Evolutionary conservation across 2,329 filamentous ascomycete genomes (phyloP), one percentile per base, ranked within the genome.

Genomic region (Pseudogymnoascus sp.): DNA sequence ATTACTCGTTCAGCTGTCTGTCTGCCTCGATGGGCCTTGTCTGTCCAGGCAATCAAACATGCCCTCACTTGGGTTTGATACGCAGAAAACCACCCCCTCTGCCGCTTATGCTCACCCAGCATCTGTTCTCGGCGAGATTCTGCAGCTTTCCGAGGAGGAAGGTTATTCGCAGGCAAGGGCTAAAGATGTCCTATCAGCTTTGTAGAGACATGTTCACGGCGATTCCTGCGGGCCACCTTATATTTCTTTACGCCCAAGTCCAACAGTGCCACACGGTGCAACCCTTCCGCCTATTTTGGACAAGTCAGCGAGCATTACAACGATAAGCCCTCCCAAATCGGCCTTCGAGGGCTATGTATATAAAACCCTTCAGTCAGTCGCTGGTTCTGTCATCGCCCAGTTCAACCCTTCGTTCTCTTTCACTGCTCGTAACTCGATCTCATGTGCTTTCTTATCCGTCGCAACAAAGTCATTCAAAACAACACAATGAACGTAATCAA

Each of bases 401-500:
- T 5, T 26, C 26, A 31, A 11, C 26, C 44, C 26, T 2, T 9
- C 26, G 17, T 54, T 26, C n/a, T 33, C 44, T 17, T 54, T 6
- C 17, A 10, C 44, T 54, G 26, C 6, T 17, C 26, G 26, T 54
- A 54, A 31, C 17, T 54, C 26, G 44, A 54, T 54, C 44, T 13
- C 44, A 54, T 54, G 44, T 54, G 44, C 44, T 33, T n/a, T 54
- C 44, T 54, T 31, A 26, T 54, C n/a, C 44, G 44, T 17, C 44
- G 33, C 11, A 11, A 59, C 17, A 59, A 59, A 7, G 9, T 37
- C 36, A 39, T 59, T 31, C 57, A 59, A 37, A 59, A 59, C 33
- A 39, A 36, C 57, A 39, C 57, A 59, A 59, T 59, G 57, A 59
- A 59, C 57, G 57, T 59, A 37, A 39, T 59, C 31, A 59, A 39